Base-by-base conservation (phyloP, 306 rosid species). In the Ochetophila trinervis region DNA sequence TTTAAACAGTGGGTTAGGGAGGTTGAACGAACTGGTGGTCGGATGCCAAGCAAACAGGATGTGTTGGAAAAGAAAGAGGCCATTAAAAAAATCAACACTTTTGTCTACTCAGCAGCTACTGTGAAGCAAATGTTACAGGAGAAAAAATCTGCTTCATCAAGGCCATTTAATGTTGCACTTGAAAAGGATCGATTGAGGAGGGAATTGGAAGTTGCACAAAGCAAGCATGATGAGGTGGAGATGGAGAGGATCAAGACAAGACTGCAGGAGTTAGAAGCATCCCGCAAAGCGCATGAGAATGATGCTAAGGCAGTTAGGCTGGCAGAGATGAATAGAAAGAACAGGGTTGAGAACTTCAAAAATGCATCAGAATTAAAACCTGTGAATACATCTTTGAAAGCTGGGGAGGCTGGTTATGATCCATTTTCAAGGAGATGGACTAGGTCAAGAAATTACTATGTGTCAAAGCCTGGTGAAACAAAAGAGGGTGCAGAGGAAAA, bases 351-450 rank as follows among this genome's bases (percentile, higher is more conserved):
- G 72, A 93, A 93, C 71, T 93, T 93, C 79, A 93, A 93, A 76
- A 93, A 87, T 76, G 99, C 97, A 40, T 90, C 99, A 22, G 91
- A 74, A 78, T 63, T 84, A 57, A 90, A 76, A 74, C 91, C 87
- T 18, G 5, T 62, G 42, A 88, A 78, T 53, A 57, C 19, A 6
- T 69, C 58, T 55, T 78, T 93, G 78, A 93, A 84, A 81, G 94
- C 91, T 3, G 99, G 99, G 47, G 97, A 93, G 81, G 96, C 88
- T 4, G 97, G 99, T 70, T 90, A 93, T 73, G 99, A 93, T 82
- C 99, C 97, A n/a, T 93, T 93, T 78, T 93, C 98, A 17, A 87
- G 97, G 82, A 80, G 98, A 78, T 93, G 98, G 98, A 93, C 98
- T 30, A 77, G 97, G 76, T 89, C 98, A 23, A 93, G 89, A 71